Evolutionary conservation across 768 basidiomycete species (phyloP), one percentile per base, ranked within the genome.

Genomic region (Tricholoma sp.): DNA sequence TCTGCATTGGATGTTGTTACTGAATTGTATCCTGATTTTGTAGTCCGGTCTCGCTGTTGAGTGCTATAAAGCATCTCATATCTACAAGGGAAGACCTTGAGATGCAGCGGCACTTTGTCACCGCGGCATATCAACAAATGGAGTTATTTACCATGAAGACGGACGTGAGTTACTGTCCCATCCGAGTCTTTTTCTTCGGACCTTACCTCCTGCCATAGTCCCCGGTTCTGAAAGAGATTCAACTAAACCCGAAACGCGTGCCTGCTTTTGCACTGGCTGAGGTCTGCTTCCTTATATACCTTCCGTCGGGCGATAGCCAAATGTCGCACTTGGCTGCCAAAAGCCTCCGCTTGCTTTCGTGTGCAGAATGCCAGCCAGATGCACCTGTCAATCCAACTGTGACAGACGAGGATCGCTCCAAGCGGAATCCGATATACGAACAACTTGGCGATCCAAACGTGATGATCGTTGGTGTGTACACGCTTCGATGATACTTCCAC

Each of bases 371-470:
- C 16, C 79, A 84, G 50, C 81, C 83, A 4, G 77, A 77, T 53
- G 81, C 82, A 4, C 83, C 86, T 14, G 65, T 77, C 1, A 78
- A 81, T 37, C 69, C 73, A 6, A 74, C 74, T 7, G 65, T 83
- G 18, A 79, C 73, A 7, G 83, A 86, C 47, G 86, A 87, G 46
- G 83, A 86, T 61, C 74, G 79, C 21, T 82, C 83, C 12, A 86
- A 84, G 59, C 80, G 89, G 21, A 83, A 87, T 67, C 83, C 84
- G 0, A 81, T 89, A 39, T 91, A 89, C 58, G 89, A 91, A 57
- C 84, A 88, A 61, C 71, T 93, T 12, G 91, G 90, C 11, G 91
- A 92, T 64, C 87, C 88, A 1, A 82, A 82, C 53, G 77, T 87
- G 2, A 71, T 84, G 46, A 74, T 89, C 27, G 80, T 90, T 50